Conservation (phyloP, 371 early-diverging fungal species). For the Choanephora cucurbitarum region DNA sequence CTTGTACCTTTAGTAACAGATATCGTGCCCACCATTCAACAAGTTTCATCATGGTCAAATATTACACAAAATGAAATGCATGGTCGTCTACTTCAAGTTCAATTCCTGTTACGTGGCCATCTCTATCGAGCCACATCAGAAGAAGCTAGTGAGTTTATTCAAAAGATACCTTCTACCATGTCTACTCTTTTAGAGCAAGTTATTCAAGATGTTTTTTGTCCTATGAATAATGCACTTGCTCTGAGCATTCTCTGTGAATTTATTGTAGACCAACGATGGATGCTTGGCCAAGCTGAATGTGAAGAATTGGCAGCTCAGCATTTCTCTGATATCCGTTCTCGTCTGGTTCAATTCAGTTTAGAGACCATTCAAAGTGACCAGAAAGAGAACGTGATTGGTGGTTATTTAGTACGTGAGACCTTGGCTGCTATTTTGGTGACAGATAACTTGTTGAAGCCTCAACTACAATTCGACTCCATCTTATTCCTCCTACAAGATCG, state of each 20-base stretch:
- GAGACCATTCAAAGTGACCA: slow-evolving; percentile 21
- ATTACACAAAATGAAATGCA: slow-evolving; percentile 68
- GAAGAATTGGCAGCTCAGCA: background rate
- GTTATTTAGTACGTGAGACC: slow-evolving; percentile 46
- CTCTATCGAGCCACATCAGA: slow-evolving; percentile 35
- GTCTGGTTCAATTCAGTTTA: background rate
- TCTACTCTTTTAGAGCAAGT: slow-evolving; percentile 22
- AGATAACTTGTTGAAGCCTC: slow-evolving; percentile 24
- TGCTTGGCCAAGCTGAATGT: background rate
- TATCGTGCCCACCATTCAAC: slow-evolving; percentile 42
- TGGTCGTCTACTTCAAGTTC: slow-evolving; percentile 69
- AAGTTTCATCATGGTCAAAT: slow-evolving; percentile 24
- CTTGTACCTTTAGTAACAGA: slow-evolving; percentile 70
- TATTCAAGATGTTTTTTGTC: slow-evolving; percentile 24
- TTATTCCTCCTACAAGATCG: slow-evolving; percentile 34
- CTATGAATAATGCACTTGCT: slow-evolving; percentile 47
- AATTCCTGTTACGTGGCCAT: slow-evolving; percentile 64
- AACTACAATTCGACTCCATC: slow-evolving; percentile 17
- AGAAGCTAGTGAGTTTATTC: slow-evolving; percentile 39
- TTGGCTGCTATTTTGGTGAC: slow-evolving; percentile 48
- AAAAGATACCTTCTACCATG: slow-evolving; percentile 34
- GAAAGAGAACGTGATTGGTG: slow-evolving; percentile 30
- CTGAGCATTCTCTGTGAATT: slow-evolving; percentile 56
- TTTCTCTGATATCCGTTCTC: background rate
- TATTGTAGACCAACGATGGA: slow-evolving; percentile 52